Evolutionary conservation across 495 filamentous ascomycete genomes (phyloP).

Genomic region (Xylaria palmicola): DNA sequence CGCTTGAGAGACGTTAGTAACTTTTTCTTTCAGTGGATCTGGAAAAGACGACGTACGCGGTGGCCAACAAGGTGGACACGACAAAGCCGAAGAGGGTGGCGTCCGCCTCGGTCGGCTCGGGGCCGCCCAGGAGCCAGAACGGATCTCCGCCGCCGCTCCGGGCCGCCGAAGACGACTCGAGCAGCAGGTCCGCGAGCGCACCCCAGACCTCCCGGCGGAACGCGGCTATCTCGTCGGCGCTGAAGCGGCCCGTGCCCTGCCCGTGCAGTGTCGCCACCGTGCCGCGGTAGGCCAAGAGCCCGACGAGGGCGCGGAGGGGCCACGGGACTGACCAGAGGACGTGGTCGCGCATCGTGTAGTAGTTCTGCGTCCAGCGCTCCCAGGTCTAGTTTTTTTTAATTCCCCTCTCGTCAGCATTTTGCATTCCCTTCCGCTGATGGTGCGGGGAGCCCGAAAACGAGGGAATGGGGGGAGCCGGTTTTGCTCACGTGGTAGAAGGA

Average conservation of each 20-base stretch:
- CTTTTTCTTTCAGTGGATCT: background rate
- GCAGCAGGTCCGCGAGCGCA: constrained; percentile 42
- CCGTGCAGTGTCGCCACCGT: constrained; percentile 44
- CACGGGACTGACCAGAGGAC: too few relatives aligned
- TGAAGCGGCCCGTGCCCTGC: constrained; percentile 56
- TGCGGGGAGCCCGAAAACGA: background rate
- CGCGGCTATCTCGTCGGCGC: constrained; percentile 44
- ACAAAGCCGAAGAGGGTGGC: constrained; percentile 58
- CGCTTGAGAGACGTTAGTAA: constrained; percentile 30
- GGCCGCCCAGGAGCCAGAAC: constrained; percentile 60
- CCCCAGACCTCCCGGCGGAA: constrained; percentile 56
- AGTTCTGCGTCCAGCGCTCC: constrained; percentile 61
- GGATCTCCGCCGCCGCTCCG: constrained; percentile 26
- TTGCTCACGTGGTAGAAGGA: constrained; percentile 43
- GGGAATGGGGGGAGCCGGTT: background rate
- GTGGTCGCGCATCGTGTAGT: constrained; percentile 58
- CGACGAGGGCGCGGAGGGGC: constrained; percentile 53
- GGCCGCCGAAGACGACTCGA: constrained; percentile 18
- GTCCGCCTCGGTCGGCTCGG: constrained; percentile 57
- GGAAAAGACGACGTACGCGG: constrained; percentile 49
- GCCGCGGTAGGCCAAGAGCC: constrained; percentile 49
- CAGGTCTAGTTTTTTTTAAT: constrained; percentile 20
- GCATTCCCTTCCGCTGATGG: background rate
- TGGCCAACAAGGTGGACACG: constrained; percentile 45
- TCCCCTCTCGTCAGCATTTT: background rate